phyloP scores from a whole-genome alignment of 73 alveolate species.

The Tetrahymena malaccensis region DNA sequence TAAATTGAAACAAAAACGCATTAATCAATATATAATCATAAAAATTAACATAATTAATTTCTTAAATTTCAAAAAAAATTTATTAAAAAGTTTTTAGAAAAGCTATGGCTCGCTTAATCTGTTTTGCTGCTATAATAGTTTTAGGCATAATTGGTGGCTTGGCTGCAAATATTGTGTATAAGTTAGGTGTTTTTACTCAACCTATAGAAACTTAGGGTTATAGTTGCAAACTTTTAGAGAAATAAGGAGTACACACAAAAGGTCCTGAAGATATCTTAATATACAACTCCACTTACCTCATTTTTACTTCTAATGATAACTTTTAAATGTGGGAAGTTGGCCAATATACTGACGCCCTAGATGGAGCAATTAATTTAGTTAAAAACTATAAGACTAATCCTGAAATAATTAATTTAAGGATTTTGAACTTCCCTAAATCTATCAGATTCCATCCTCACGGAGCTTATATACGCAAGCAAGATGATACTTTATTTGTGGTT shows the following conservation, averaged over 20 bases:
- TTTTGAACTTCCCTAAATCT: background rate
- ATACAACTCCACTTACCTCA: background rate
- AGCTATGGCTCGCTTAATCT: background rate
- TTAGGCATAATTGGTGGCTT: background rate
- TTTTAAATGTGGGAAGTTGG: background rate
- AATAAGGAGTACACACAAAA: background rate
- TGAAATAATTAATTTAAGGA: background rate
- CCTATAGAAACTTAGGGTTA: background rate
- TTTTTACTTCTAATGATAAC: background rate
- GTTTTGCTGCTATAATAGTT: background rate
- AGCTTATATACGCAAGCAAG: background rate
- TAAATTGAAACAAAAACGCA: background rate
- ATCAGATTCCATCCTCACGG: background rate
- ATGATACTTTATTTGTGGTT: background rate
- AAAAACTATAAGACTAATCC: background rate
- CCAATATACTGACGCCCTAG: background rate
- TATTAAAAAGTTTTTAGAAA: background rate
- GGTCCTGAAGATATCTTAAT: background rate
- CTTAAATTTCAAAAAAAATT: too few species aligned
- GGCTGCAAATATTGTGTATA: background rate
- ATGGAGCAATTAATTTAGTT: background rate
- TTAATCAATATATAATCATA: background rate
- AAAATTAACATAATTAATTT: too few species aligned
- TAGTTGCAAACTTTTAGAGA: background rate
- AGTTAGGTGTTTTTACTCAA: background rate